Evolutionary conservation across 768 basidiomycete species (phyloP).

Genomic region (Glaciozyma antarctica): DNA sequence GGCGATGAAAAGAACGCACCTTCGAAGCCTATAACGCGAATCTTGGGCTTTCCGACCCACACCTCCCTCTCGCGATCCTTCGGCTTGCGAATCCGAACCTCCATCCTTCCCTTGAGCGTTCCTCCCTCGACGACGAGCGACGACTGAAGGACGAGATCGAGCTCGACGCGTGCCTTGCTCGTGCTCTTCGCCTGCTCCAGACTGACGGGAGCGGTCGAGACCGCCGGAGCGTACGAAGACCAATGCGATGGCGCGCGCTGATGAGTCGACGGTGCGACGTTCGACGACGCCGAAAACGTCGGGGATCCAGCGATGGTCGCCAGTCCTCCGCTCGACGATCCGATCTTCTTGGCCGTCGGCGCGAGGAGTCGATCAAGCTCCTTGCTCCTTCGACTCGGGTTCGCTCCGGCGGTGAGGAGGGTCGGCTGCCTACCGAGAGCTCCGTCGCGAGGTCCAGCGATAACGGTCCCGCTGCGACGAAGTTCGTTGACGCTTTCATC

Average conservation of each 20-base stretch:
- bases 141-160: constrained; percentile 69
- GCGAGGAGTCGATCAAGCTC: constrained; percentile 30
- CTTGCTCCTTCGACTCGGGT: constrained; percentile 24
- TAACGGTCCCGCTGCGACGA: constrained; percentile 3
- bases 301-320: constrained; percentile 15
- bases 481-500: constrained; percentile 12
- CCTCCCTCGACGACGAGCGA: constrained; percentile 72
- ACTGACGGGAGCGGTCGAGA: constrained; percentile 37
- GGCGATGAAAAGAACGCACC: constrained; percentile 39
- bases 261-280: constrained; percentile 23
- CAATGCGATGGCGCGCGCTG: constrained; percentile 6
- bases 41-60: constrained; percentile 61
- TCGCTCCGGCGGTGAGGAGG: constrained; percentile 31
- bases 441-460: background rate
- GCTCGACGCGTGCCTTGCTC: constrained; percentile 60
- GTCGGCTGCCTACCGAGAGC: constrained; percentile 25
- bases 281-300: constrained; percentile 17
- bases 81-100: constrained; percentile 53
- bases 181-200: constrained; percentile 61
- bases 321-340: constrained; percentile 3
- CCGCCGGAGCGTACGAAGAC: background rate
- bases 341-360: background rate
- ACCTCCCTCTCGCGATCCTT: constrained; percentile 53
- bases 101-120: constrained; percentile 58
- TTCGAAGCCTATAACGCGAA: constrained; percentile 79